Evolutionary conservation across 768 basidiomycete genomes (phyloP).

Genomic region (Macrolepiota dolichaula): DNA sequence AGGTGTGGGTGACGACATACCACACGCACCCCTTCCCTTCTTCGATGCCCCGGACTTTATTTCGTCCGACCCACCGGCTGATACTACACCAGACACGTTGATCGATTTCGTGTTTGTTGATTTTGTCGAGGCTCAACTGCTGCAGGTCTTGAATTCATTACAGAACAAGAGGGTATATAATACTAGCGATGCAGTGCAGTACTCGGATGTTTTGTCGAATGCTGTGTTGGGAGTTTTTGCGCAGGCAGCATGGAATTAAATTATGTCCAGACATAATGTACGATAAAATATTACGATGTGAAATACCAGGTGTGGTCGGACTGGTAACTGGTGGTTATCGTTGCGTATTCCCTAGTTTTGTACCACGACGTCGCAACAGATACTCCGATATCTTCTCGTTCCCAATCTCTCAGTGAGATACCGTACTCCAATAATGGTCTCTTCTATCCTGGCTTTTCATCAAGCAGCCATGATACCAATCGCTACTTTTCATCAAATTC

Average conservation of each 20-base stretch:
- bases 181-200: constrained; percentile 46
- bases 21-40: constrained; percentile 59
- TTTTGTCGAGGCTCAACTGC: constrained; percentile 55
- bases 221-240: constrained; percentile 58
- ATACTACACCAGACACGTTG: constrained; percentile 37
- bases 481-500: too few relatives aligned
- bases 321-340: too few relatives aligned
- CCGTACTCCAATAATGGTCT: too few relatives aligned
- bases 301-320: too few relatives aligned
- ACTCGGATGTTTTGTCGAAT: constrained; percentile 49
- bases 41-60: constrained; percentile 56
- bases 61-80: constrained; percentile 48
- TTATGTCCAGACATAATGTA: too few relatives aligned
- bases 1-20: constrained; percentile 70
- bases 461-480: too few relatives aligned
- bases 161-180: constrained; percentile 51
- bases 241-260: constrained; percentile 39
- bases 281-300: too few relatives aligned
- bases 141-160: constrained; percentile 52
- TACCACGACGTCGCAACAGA: too few relatives aligned
- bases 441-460: too few relatives aligned
- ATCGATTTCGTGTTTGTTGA: constrained; percentile 78
- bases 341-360: too few relatives aligned
- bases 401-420: too few relatives aligned
- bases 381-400: too few relatives aligned